Base-by-base conservation (phyloP, 2,329 filamentous ascomycete genomes). In the Blastomyces silverae region DNA sequence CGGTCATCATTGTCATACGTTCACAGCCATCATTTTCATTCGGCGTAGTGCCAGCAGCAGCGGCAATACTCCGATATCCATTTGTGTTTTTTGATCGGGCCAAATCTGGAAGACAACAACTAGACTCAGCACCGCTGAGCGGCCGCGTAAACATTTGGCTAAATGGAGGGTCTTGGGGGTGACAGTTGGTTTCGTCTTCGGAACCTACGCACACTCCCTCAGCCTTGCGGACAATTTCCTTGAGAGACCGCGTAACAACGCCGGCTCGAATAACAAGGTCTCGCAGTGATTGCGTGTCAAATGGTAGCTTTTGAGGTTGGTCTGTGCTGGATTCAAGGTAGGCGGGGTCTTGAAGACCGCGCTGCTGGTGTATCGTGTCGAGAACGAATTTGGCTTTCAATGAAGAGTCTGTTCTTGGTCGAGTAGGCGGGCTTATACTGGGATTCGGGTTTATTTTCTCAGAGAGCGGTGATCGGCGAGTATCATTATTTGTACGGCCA, bases 281-380 rank as follows among this genome's bases (percentile, higher is more conserved):
- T 68, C 82, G 81, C 17, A 88, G 79, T 55, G 86, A 87, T 34
- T 83, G 83, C 2, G 85, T 88, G 70, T 88, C 85, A 71, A 88
- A 88, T 0, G 85, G 84, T n/a, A 88, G 81, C 69, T 87, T 88
- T 62, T 75, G 70, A n/a, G 72, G 75, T 22, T 75, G 70, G 48
- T 74, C 70, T n/a, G 73, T 67, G 20, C 73, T 69, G 22, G 55
- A 37, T 42, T 31, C 42, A 60, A 60, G 22, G 25, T 60, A 48
- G 20, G 17, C 42, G 34, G 71, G 67, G 62, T 71, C 71, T 37
- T 74, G 69, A 39, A 74, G 69, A 63, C 73, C 77, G 65, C 77
- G 79, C 69, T 79, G 78, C 66, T 82, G 77, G 69, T 85, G 84
- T 61, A 87, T 79, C 42, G 84, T 81, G 73, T 86, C 84, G 48